Base-by-base conservation (phyloP, 1,284 basidiomycete species). In the Trichosporon coremiiforme region DNA sequence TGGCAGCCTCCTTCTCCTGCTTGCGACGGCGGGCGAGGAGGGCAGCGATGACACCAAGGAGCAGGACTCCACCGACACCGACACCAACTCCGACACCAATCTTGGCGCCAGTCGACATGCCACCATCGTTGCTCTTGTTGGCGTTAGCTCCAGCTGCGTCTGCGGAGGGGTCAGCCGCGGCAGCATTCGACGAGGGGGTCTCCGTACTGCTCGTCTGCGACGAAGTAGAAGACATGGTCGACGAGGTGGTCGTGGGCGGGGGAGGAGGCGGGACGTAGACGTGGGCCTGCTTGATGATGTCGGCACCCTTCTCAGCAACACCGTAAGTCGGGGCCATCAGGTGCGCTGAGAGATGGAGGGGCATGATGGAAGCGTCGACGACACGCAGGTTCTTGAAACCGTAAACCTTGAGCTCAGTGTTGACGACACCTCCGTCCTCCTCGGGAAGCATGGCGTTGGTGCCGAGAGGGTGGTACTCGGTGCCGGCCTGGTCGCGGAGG, bases 391-490 rank as follows among this genome's bases (percentile, higher is more conserved):
- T 88, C 72, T 73, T 70, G 5, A 87, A 85, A 33, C 90, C 90
- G 79, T 90, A 89, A 8, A 91, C 89, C 75, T 84, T 84, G 53
- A 91, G 82, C 69, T 87, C 84, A 25, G 87, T 81, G 79, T 89
- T 87, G 65, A 91, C 89, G 60, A 91, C 90, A 73, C 90, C 90
- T 64, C 90, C 90, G 68, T 85, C 78, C 33, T 83, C 82, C 70
- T 84, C 81, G 1, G 90, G 89, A 41, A 90, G 83, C 89, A 90
- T 90, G 9, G 88, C 85, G 73, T 86, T 87, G n/a, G 89, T 87
- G 71, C 87, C 87, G 50, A 86, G 84, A 2, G 89, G 89, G 82
- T 89, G 89, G 77, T 83, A 89, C 71, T 84, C 82, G 41, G 83
- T 85, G 68, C 76, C 70, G 66, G 80, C 74, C 36, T 70, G 55